Percentiles rank a stretch among this genome's conserved stretches.
These are phyloP conservation scores for Tetrahymena thermophila DNA, from an alignment of 73 alveolate genomes.

Conservation along the genomic window DNA sequence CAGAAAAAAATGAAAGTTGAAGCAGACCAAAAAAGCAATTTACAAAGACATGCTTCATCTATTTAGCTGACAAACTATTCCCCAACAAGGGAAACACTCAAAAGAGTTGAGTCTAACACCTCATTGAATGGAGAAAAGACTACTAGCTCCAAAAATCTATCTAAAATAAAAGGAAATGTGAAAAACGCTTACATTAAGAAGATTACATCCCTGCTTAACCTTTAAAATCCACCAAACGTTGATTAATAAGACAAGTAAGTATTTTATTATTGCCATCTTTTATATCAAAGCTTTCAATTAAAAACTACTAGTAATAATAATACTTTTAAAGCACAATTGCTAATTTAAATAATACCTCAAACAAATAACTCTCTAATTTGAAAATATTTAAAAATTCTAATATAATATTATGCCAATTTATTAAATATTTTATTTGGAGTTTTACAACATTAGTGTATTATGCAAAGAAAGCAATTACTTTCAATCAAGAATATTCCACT, in stretches of 20 bases:
- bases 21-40: background rate
- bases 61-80: background rate
- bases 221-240: background rate
- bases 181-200: conserved; percentile 42
- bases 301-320: background rate
- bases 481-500: background rate
- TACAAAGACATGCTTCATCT: background rate
- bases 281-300: background rate
- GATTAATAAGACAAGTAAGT: background rate
- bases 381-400: too few species aligned
- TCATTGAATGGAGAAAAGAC: background rate
- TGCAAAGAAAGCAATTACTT: background rate
- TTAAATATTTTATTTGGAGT: background rate
- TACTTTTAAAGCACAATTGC: background rate
- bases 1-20: background rate
- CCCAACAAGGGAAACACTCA: background rate
- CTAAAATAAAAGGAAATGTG: conserved; percentile 40
- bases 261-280: background rate
- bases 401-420: background rate
- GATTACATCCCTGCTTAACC: conserved; percentile 17
- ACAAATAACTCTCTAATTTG: background rate
- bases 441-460: too few species aligned
- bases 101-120: background rate
- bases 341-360: too few species aligned
- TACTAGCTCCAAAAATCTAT: background rate